Conservation (phyloP, 208 protist genomes). For the Wallacemonas sp. region DNA sequence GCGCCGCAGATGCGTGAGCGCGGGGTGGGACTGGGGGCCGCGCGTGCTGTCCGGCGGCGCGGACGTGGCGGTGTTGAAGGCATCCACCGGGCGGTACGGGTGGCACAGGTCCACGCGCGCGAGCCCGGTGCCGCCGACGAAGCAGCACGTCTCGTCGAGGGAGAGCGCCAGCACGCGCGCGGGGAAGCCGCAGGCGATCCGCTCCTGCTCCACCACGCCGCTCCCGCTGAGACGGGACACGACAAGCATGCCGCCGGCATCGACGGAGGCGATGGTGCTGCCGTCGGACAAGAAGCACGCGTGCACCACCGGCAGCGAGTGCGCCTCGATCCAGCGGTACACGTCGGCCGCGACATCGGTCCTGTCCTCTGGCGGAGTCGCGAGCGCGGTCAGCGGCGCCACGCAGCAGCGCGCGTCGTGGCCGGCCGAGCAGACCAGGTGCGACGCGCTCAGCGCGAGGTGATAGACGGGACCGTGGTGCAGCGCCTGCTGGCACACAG, state of each 20-base stretch:
- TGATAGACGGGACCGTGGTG: slow-evolving; percentile 68
- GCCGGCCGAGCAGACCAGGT: slow-evolving; percentile 65
- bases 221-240: slow-evolving; percentile 1
- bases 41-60: slow-evolving; percentile 9
- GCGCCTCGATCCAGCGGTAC: slow-evolving; percentile 37
- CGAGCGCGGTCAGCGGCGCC: slow-evolving; percentile 33
- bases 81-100: slow-evolving; percentile 22
- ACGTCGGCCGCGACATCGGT: slow-evolving; percentile 8
- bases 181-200: slow-evolving; percentile 48
- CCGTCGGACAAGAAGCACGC: slow-evolving; percentile 39
- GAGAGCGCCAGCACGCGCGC: slow-evolving; percentile 48
- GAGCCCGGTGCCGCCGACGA: slow-evolving; percentile 56
- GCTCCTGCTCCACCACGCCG: slow-evolving; percentile 19
- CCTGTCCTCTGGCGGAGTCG: slow-evolving; percentile 8
- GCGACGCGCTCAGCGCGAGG: slow-evolving; percentile 41
- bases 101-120: slow-evolving; percentile 53
- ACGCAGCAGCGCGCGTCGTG: slow-evolving; percentile 68
- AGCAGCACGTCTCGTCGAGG: slow-evolving; percentile 64
- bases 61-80: slow-evolving; percentile 13
- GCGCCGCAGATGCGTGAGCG: slow-evolving; percentile 3
- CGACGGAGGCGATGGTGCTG: slow-evolving; percentile 28
- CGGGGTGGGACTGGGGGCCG: background rate
- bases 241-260: slow-evolving; percentile 26
- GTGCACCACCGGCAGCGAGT: slow-evolving; percentile 52
- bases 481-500: slow-evolving; percentile 37